phyloP scores from a whole-genome alignment of 148 eudicot species.

The Camellia japonica region DNA sequence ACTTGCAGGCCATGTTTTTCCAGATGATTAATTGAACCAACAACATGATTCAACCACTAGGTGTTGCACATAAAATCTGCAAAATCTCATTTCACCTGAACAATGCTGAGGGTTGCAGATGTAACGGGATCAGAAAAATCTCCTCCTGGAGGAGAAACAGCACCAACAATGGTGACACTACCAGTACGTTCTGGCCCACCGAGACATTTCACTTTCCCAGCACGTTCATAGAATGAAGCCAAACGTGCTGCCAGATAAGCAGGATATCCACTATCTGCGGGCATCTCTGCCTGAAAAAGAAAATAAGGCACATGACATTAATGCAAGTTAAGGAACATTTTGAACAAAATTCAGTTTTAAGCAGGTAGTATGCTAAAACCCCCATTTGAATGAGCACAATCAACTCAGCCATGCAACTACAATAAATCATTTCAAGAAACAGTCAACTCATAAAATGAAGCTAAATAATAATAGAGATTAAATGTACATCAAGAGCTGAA shows the following conservation, averaged over 20 bases:
- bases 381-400: background rate
- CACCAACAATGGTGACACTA: conserved; percentile 99
- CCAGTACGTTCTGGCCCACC: conserved; percentile 98
- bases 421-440: background rate
- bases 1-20: background rate
- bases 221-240: conserved; percentile 99
- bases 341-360: background rate
- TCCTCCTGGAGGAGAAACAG: conserved; percentile 99
- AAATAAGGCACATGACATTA: background rate
- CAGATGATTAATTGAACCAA: background rate
- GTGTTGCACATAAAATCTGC: background rate
- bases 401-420: background rate
- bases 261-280: conserved; percentile 99
- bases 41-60: background rate
- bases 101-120: conserved; percentile 96
- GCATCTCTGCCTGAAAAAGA: conserved; percentile 88
- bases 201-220: conserved; percentile 98
- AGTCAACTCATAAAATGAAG: background rate
- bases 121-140: conserved; percentile 99
- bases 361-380: background rate
- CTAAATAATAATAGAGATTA: background rate
- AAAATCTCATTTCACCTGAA: conserved; percentile 57
- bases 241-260: conserved; percentile 99
- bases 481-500: background rate
- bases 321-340: background rate